A percentile compares a stretch with the other conserved stretches of the same genome.
Conservation (phyloP, 2,329 filamentous ascomycete genomes). For the Aspergillus hiratsukae region DNA sequence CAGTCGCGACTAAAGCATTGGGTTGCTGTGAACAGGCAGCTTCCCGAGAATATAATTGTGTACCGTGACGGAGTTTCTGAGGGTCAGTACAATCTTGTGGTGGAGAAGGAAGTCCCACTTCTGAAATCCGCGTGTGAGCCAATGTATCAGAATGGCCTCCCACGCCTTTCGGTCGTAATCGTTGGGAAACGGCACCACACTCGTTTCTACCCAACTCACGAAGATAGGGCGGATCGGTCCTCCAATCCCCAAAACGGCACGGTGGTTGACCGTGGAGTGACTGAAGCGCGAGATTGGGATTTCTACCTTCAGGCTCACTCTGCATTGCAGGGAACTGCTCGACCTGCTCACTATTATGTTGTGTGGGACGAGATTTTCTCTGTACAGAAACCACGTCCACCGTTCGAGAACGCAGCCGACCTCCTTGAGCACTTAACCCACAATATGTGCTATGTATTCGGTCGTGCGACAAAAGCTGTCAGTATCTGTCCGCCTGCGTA, state of each 20-base stretch:
- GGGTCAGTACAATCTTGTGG: conserved; percentile 68
- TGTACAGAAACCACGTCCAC: conserved; percentile 11
- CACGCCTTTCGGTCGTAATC: conserved; percentile 67
- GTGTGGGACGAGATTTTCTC: conserved; percentile 65
- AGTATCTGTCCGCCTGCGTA: conserved; percentile 85
- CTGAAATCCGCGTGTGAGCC: conserved; percentile 56
- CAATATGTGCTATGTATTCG: conserved; percentile 76
- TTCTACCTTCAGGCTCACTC: conserved; percentile 81
- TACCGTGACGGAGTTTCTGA: conserved; percentile 90
- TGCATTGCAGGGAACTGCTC: conserved; percentile 75
- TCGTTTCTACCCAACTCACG: conserved; percentile 70
- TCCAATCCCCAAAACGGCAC: conserved; percentile 71
- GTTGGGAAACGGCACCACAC: conserved; percentile 89
- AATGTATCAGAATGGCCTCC: conserved; percentile 53
- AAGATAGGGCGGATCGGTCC: conserved; percentile 48
- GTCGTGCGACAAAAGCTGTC: conserved; percentile 79
- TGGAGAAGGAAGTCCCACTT: conserved; percentile 59
- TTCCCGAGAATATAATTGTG: conserved; percentile 72
- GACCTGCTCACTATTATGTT: conserved; percentile 81
- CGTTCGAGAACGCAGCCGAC: conserved; percentile 51
- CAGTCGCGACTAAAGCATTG: conserved; percentile 62
- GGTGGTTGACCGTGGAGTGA: conserved; percentile 79
- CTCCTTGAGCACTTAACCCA: conserved; percentile 69
- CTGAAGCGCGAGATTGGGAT: conserved; percentile 70
- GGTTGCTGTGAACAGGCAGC: conserved; percentile 52